These are phyloP conservation scores for Didymella arachidicola DNA, from an alignment of 2,329 filamentous ascomycete genomes.

Conservation along the genomic window DNA sequence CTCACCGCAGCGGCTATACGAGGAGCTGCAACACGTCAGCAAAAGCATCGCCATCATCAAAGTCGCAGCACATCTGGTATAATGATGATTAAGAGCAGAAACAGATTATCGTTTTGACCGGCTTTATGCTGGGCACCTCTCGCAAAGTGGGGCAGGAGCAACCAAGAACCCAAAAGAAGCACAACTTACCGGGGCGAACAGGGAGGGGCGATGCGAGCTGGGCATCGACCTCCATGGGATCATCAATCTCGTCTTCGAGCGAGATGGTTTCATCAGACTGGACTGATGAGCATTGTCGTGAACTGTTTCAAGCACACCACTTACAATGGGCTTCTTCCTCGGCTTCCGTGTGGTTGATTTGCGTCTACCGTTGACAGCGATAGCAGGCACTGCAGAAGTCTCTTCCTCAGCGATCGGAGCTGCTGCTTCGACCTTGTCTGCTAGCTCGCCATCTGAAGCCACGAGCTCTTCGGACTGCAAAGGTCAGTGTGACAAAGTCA, in stretches of 20 bases:
- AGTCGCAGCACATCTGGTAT: background rate
- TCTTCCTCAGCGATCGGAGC: constrained; percentile 16
- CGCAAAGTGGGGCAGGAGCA: constrained; percentile 3
- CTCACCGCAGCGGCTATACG: constrained; percentile 14
- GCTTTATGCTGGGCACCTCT: constrained; percentile 1
- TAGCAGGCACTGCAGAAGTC: constrained; percentile 22
- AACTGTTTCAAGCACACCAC: constrained; percentile 14
- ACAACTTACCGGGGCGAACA: constrained; percentile 40
- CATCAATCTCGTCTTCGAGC: constrained; percentile 42
- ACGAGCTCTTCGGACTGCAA: constrained; percentile 42
- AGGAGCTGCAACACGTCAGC: constrained; percentile 22
- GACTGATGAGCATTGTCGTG: constrained; percentile 2
- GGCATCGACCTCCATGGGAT: constrained; percentile 32
- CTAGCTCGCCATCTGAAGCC: constrained; percentile 37
- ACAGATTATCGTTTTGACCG: background rate
- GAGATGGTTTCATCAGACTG: constrained; percentile 43
- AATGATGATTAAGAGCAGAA: background rate
- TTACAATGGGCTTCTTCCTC: constrained; percentile 44
- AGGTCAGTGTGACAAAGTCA: constrained; percentile 21
- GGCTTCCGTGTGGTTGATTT: constrained; percentile 38
- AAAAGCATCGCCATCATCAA: background rate
- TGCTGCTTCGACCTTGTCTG: constrained; percentile 29
- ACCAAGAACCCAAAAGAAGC: constrained; percentile 6
- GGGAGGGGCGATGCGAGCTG: constrained; percentile 32
- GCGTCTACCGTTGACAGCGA: constrained; percentile 32